Evolutionary conservation across 257 asterid genomes (phyloP), one percentile per base, ranked within the genome.

Genomic region (Petrea volubilis): DNA sequence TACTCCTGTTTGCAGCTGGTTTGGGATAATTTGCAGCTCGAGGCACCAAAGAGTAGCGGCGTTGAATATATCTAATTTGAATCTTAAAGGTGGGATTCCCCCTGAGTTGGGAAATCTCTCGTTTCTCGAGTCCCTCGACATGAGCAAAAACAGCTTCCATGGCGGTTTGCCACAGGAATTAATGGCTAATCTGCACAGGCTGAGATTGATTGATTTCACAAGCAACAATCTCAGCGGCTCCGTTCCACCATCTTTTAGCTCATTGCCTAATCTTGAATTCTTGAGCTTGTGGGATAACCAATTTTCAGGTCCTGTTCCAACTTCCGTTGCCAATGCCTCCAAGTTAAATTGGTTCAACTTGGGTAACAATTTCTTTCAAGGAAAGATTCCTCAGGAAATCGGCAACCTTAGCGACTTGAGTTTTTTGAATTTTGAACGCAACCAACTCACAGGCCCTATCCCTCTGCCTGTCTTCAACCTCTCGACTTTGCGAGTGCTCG

Each of bases 61-160:
- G 18, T 29, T 80, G 1, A 18, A 80, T 23, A 18, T 80, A 10
- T 74, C 80, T 1, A 13, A 40, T 4, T 51, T 80, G 83, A 52
- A 25, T 0, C 78, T 83, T 6, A 2, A 38, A 0, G 85, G 87
- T 6, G 43, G 36, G 17, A 59, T 83, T 23, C 73, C 85, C 0
- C 79, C 85, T 0, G 60, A 71, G 3, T 11, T 83, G 4, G 88
- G 82, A 1, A 34, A 72, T 44, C 77, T 83, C 6, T 77, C 88
- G 2, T 80, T 83, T 56, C 85, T 83, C 1, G 14, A 14, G 3
- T 64, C 70, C 5, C 74, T 80, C 11, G 36, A 55, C 23, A 28
- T 72, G 40, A 50, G 67, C 8, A 27, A 55, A 47, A 83, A 80
- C 78, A 36, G 47, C 51, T 44, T 44, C 51, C 5, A 44, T 13